phyloP scores from a whole-genome alignment of 768 basidiomycete species.

The Cystofilobasidium macerans region DNA sequence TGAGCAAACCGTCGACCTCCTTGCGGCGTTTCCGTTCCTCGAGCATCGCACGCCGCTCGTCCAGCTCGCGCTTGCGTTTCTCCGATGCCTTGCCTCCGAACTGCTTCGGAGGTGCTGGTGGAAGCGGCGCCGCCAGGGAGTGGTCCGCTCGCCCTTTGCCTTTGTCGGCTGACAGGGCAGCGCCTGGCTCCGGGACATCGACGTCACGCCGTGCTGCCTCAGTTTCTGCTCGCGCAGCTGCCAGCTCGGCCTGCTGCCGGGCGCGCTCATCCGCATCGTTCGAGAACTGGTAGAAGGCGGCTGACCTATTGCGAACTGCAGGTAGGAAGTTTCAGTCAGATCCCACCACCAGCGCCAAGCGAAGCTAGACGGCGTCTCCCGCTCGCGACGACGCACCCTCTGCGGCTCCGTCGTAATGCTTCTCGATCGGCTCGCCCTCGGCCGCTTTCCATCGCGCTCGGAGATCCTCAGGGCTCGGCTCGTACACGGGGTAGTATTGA shows the following conservation, averaged over 20 bases:
- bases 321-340: neutral
- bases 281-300: conserved; percentile 86
- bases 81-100: conserved; percentile 50
- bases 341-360: too few species aligned
- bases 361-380: too few species aligned
- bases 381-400: conserved; percentile 49
- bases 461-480: conserved; percentile 58
- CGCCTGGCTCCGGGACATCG: conserved; percentile 34
- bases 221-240: conserved; percentile 58
- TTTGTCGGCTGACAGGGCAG: conserved; percentile 45
- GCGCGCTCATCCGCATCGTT: conserved; percentile 66
- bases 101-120: neutral
- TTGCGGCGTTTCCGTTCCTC: conserved; percentile 18
- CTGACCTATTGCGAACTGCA: conserved; percentile 66
- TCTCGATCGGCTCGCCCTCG: conserved; percentile 55
- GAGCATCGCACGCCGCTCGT: conserved; percentile 52
- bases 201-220: conserved; percentile 49
- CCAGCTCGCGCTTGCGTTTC: conserved; percentile 65
- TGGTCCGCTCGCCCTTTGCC: conserved; percentile 9
- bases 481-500: conserved; percentile 76
- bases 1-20: neutral
- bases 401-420: conserved; percentile 72
- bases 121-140: neutral
- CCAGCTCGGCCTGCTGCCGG: conserved; percentile 73
- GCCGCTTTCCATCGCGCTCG: conserved; percentile 46